Evolutionary conservation across 1,284 basidiomycete genomes (phyloP).

Genomic region (Pseudozyma sp.): DNA sequence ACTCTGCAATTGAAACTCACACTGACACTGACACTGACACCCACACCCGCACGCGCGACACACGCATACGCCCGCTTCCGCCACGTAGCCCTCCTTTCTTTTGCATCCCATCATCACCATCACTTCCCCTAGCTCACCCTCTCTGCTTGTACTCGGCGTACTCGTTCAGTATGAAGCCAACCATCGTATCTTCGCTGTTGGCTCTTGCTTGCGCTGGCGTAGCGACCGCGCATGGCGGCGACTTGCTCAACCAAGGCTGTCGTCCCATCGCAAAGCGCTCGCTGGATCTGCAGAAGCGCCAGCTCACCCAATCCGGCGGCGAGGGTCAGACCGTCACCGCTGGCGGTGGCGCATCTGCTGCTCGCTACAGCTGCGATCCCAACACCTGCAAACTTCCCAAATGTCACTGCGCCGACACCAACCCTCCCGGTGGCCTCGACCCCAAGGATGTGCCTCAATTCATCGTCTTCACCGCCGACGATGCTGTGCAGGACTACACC

Average conservation of each 20-base stretch:
- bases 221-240: slow-evolving; percentile 29
- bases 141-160: no score
- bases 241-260: slow-evolving; percentile 46
- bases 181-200: slow-evolving; percentile 22
- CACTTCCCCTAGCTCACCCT: no score
- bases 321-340: slow-evolving; percentile 44
- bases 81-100: no score
- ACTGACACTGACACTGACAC: no score
- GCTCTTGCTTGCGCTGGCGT: slow-evolving; percentile 33
- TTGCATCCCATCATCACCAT: no score
- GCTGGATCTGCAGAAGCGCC: slow-evolving; percentile 26
- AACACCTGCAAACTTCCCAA: slow-evolving; percentile 56
- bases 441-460: slow-evolving; percentile 58
- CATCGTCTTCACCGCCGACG: slow-evolving; percentile 67
- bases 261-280: slow-evolving; percentile 40
- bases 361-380: slow-evolving; percentile 60
- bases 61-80: no score
- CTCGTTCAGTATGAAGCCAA: slow-evolving; percentile 23
- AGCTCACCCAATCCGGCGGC: slow-evolving; percentile 32
- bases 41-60: no score
- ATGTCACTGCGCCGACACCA: slow-evolving; percentile 61
- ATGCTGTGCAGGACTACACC: slow-evolving; percentile 79
- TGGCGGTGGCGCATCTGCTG: slow-evolving; percentile 56
- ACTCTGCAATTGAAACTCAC: no score
- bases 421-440: slow-evolving; percentile 60